A percentile compares a stretch with the other conserved stretches of the same genome.
These are phyloP conservation scores for Chaetomium sp. DNA, from an alignment of 2,329 filamentous ascomycete genomes.

Conservation along the genomic window DNA sequence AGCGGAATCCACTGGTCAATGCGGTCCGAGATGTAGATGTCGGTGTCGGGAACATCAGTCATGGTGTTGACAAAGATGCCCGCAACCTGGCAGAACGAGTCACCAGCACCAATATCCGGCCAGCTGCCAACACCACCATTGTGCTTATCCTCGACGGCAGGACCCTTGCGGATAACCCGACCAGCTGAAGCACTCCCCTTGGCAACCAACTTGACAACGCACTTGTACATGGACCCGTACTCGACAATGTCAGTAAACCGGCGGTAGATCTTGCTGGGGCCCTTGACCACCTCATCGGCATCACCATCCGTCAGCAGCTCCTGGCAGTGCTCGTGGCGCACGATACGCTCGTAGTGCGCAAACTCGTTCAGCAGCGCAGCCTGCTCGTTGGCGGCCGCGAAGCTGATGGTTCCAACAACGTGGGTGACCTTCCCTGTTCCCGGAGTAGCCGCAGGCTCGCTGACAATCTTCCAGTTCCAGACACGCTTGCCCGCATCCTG, in stretches of 20 bases:
- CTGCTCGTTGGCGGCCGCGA: too few relatives aligned
- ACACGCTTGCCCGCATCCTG: too few relatives aligned
- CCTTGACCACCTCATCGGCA: constrained; percentile 28
- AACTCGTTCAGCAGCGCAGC: constrained; percentile 20
- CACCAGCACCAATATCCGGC: constrained; percentile 27
- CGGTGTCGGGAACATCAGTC: constrained; percentile 19
- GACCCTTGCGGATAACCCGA: constrained; percentile 20
- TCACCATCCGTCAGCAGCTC: constrained; percentile 30
- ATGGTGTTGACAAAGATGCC: constrained; percentile 34
- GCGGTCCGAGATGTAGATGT: constrained; percentile 31
- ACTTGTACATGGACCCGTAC: constrained; percentile 29
- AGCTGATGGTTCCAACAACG: too few relatives aligned
- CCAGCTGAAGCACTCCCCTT: constrained; percentile 28
- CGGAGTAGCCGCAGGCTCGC: not conserved
- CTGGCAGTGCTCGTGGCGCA: constrained; percentile 28
- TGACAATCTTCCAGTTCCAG: too few relatives aligned
- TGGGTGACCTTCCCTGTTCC: too few relatives aligned
- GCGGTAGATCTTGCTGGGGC: constrained; percentile 32
- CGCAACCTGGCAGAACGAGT: constrained; percentile 32
- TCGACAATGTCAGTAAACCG: constrained; percentile 32
- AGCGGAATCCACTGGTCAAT: constrained; percentile 30
- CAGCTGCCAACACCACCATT: constrained; percentile 10
- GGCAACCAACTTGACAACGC: constrained; percentile 28
- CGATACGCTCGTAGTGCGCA: constrained; percentile 28
- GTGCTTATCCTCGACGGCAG: constrained; percentile 5